phyloP scores from a whole-genome alignment of 805 yeast genomes.

The Yarrowia keelungensis region DNA sequence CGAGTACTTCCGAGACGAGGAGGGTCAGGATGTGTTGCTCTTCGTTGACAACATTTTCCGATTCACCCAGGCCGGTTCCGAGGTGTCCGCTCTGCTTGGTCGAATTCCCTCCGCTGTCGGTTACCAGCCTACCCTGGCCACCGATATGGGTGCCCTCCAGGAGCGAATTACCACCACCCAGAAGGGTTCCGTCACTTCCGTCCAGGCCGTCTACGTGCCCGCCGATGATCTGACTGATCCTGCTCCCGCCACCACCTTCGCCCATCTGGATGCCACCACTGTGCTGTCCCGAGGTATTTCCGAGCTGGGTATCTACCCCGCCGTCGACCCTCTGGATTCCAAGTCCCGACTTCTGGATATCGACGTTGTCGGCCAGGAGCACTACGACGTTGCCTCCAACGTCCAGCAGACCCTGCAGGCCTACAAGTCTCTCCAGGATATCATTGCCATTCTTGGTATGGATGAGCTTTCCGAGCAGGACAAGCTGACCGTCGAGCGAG shows the following conservation, averaged over 20 bases:
- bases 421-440: constrained; percentile 99
- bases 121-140: constrained; percentile 99
- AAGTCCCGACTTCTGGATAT: constrained; percentile 98
- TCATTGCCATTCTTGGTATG: constrained; percentile 99
- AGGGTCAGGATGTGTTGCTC: constrained; percentile 99
- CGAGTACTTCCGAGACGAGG: constrained; percentile 99
- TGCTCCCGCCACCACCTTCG: constrained; percentile 99
- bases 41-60: constrained; percentile 99
- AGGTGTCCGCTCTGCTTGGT: constrained; percentile 99
- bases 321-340: constrained; percentile 99
- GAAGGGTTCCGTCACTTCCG: constrained; percentile 99
- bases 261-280: constrained; percentile 99
- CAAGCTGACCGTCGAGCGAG: constrained; percentile 99
- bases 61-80: constrained; percentile 99
- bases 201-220: constrained; percentile 99
- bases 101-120: constrained; percentile 99
- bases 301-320: constrained; percentile 99
- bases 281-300: constrained; percentile 99
- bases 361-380: constrained; percentile 98
- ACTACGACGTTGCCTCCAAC: constrained; percentile 90
- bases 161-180: constrained; percentile 99
- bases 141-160: constrained; percentile 99
- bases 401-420: constrained; percentile 99
- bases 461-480: constrained; percentile 99
- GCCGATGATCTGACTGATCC: constrained; percentile 99